Base-by-base conservation (phyloP, 305 asterid genomes). In the Fraxinus nigra region DNA sequence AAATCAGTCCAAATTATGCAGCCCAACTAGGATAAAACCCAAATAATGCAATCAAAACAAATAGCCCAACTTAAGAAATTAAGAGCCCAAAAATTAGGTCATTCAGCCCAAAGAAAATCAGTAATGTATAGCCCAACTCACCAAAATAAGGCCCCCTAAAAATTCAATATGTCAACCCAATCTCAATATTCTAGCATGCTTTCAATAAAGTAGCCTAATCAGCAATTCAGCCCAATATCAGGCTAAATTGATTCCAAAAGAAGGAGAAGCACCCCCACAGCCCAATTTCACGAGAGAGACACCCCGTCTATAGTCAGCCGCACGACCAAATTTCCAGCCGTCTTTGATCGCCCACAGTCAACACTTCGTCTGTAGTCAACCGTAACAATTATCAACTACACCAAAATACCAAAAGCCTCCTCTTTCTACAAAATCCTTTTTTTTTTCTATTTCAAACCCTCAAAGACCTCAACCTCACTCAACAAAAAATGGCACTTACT, bases 401-500 rank as follows among this genome's bases (percentile, higher is more conserved):
- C 11, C 46, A 72, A 72, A 35, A 5, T 78, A 46, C 69, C 14
- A 59, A 30, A 59, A 6, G 30, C 78, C 74, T 32, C 34, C 16
- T 7, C 72, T 79, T 8, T 32, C 16, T 14, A 13, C 11, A 38
- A 72, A 63, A 26, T 5, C 34, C 34, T 5, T 8, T 9, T 9
- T 9, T 34, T 34, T 34, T 34, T 11, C 32, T 14, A 20, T 63
- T 28, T 22, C 32, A 63, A 24, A 9, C 72, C 14, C 32, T 2
- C 18, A 14, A 22, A 22, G 70, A 3, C 16, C 34, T 63, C 72
- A 24, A 26, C 26, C 72, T 65, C 72, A 65, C 32, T 5, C 30
- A 32, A 0, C 4, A 6, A 78, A 72, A 78, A 86, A 34, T 87
- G 92, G 86, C 92, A 67, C 81, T 86, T 0, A 24, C 24, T 6